Evolutionary conservation across 225 moss, liverwort and hornwort genomes (phyloP), one percentile per base, ranked within the genome.

Genomic region (Rhytidiadelphus loreus): DNA sequence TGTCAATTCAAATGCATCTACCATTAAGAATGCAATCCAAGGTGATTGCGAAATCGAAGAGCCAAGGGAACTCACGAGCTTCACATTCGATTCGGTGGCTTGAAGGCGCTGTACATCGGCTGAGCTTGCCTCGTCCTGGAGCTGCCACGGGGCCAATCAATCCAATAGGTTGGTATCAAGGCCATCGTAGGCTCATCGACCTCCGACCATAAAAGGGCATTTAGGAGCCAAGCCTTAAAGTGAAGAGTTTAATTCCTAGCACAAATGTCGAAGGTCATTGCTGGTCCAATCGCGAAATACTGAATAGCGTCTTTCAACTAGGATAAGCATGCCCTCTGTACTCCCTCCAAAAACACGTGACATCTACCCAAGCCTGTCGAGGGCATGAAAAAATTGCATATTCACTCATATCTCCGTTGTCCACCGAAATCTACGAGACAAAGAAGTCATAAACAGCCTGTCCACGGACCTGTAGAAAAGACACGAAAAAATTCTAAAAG

Each of bases 31-130:
- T 14, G 25, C 12, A 70, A 43, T 21, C 64, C 30, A 83, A 78
- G 41, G 17, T 70, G 22, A 87, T 11, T 63, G 61, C 39, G 13
- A n/a, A 75, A 55, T 13, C 70, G 6, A 85, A n/a, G 75, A 63
- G 43, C 41, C 1, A 57, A 86, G 48, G 65, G 7, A 65, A 79
- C 91, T 71, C 87, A 91, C 91, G 89, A 97, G 90, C 93, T 97
- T 97, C 58, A 98, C 96, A 75, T 97, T 97, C 16, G 96, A 87
- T 84, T 97, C 97, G 21, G 96, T 97, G 70, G 96, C 96, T 92
- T 97, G 95, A 60, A 98, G 92, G 81, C 96, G 96, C 77, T 96
- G 95, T 58, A 94, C 91, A 90, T 97, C 95, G 77, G 95, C 95
- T 69, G 93, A 87, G 83, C 92, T 95, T 77, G 96, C 96, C 86